Conservation (phyloP, 768 basidiomycete species). For the Suillus discolor region DNA sequence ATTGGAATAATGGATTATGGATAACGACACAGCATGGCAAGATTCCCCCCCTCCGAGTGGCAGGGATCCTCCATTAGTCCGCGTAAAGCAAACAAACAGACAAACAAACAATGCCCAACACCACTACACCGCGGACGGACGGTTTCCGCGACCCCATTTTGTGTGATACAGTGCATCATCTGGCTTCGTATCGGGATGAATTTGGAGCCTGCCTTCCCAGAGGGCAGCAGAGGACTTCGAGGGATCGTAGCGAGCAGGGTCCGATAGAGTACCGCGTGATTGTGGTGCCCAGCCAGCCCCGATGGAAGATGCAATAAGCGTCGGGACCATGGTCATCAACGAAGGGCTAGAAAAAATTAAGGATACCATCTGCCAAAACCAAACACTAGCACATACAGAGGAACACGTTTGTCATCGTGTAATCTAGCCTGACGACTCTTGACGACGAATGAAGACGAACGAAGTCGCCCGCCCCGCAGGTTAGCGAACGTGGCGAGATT, state of each 20-base stretch:
- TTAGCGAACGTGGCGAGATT: slow-evolving; percentile 83
- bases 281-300: slow-evolving; percentile 68
- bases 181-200: slow-evolving; percentile 81
- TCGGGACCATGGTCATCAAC: slow-evolving; percentile 76
- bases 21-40: neutral
- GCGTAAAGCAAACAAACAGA: neutral
- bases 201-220: slow-evolving; percentile 83
- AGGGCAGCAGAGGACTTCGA: slow-evolving; percentile 81
- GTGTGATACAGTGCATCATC: slow-evolving; percentile 55
- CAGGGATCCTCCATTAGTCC: slow-evolving; percentile 2
- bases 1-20: slow-evolving; percentile 8
- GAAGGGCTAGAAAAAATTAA: slow-evolving; percentile 55
- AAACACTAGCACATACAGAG: slow-evolving; percentile 45
- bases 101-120: neutral
- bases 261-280: slow-evolving; percentile 58
- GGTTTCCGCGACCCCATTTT: slow-evolving; percentile 32
- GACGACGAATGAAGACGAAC: slow-evolving; percentile 82
- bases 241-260: slow-evolving; percentile 77
- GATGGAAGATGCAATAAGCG: slow-evolving; percentile 71
- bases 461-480: slow-evolving; percentile 86
- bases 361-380: slow-evolving; percentile 18
- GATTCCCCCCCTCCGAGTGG: neutral
- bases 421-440: slow-evolving; percentile 72
- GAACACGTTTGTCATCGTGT: slow-evolving; percentile 46
- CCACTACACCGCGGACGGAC: slow-evolving; percentile 12